phyloP scores from a whole-genome alignment of 1,139 yeast species.

The Suhomyces bribrorum region DNA sequence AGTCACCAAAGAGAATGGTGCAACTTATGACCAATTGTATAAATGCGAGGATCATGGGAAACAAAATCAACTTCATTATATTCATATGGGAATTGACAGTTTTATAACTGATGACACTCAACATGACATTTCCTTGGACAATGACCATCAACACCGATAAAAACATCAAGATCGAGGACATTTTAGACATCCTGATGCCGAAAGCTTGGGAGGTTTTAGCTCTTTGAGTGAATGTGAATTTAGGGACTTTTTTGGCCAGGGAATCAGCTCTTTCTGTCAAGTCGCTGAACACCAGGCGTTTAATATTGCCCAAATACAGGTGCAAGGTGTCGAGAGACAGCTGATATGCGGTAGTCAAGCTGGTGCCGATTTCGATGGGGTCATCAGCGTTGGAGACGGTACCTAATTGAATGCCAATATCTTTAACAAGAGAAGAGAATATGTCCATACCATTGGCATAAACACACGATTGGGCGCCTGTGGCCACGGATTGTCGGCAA shows the following conservation, averaged over 20 bases:
- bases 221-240: constrained; percentile 2
- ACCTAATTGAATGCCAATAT: constrained; percentile 36
- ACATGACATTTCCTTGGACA: constrained; percentile 7
- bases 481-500: constrained; percentile 38
- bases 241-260: too few species aligned
- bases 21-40: constrained; percentile 3
- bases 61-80: constrained; percentile 2
- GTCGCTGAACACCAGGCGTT: too few species aligned
- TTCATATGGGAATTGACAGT: constrained; percentile 1
- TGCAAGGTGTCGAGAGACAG: constrained; percentile 7
- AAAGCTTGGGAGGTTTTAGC: constrained; percentile 4
- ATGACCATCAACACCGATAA: constrained; percentile 5
- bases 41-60: constrained; percentile 6
- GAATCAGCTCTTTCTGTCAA: too few species aligned
- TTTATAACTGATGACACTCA: background rate
- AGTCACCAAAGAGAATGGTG: constrained; percentile 6
- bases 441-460: constrained; percentile 12
- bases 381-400: constrained; percentile 38
- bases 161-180: constrained; percentile 5
- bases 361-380: constrained; percentile 29
- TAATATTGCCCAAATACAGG: constrained; percentile 1
- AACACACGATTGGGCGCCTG: constrained; percentile 9
- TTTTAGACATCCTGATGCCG: constrained; percentile 3
- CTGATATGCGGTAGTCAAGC: constrained; percentile 10
- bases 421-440: constrained; percentile 9